Evolutionary conservation across 768 basidiomycete genomes (phyloP).

Genomic region (Kwoniella dendrophila): DNA sequence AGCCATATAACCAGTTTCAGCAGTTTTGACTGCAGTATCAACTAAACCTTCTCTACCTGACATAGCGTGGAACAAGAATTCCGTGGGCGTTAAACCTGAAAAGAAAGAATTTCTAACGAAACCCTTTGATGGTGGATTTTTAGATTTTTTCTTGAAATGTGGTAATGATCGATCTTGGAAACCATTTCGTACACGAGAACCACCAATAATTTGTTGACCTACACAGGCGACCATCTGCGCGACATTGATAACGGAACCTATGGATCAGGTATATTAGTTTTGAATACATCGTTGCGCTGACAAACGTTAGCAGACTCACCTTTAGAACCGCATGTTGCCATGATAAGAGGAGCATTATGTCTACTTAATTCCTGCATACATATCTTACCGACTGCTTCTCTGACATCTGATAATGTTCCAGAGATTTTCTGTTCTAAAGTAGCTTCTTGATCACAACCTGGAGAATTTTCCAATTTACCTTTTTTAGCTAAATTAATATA

Average conservation of each 20-base stretch:
- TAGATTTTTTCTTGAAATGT: constrained; percentile 95
- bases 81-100: constrained; percentile 84
- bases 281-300: not conserved
- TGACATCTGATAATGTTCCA: constrained; percentile 86
- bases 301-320: constrained; percentile 60
- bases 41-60: constrained; percentile 98
- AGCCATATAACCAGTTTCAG: constrained; percentile 99
- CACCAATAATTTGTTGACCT: constrained; percentile 97
- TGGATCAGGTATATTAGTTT: constrained; percentile 34
- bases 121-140: constrained; percentile 94
- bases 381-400: constrained; percentile 92
- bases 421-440: constrained; percentile 97
- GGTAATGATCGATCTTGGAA: constrained; percentile 99
- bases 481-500: constrained; percentile 87
- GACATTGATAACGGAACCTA: constrained; percentile 97
- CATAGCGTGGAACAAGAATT: constrained; percentile 98
- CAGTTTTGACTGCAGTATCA: constrained; percentile 99
- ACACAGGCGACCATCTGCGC: constrained; percentile 99
- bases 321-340: constrained; percentile 99
- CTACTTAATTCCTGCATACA: constrained; percentile 98
- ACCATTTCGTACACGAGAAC: constrained; percentile 96
- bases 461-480: constrained; percentile 90
- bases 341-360: constrained; percentile 94
- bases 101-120: constrained; percentile 98
- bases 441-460: constrained; percentile 96